phyloP scores from a whole-genome alignment of 1,284 basidiomycete species.

The Vanrija humicola region DNA sequence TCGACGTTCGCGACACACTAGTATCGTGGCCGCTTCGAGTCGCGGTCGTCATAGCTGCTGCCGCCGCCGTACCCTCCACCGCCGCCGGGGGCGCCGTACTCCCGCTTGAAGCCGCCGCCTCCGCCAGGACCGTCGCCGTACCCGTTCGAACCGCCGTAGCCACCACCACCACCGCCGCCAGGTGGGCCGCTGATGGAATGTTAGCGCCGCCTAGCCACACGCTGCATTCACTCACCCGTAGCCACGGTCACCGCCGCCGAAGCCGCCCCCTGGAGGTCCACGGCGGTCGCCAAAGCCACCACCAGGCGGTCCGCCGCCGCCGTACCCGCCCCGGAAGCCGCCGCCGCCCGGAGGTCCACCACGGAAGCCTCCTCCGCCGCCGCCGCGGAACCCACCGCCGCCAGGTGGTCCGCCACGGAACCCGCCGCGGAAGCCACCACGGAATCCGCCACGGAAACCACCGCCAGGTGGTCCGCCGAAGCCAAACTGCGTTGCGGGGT shows the following conservation, averaged over 20 bases:
- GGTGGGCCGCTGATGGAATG: background rate
- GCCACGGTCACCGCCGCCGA: constrained; percentile 23
- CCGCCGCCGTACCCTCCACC: constrained; percentile 58
- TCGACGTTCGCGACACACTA: constrained; percentile 33
- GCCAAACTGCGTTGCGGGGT: constrained; percentile 17
- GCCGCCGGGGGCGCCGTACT: constrained; percentile 41
- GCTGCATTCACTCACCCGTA: constrained; percentile 16
- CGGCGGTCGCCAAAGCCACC: constrained; percentile 22
- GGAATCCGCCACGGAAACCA: constrained; percentile 17
- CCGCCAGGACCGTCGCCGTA: constrained; percentile 1
- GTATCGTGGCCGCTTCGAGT: constrained; percentile 73
- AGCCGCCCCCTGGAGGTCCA: constrained; percentile 13
- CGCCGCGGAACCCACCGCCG: constrained; percentile 19
- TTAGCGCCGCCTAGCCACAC: background rate
- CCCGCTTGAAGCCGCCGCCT: constrained; percentile 37
- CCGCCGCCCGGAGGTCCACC: constrained; percentile 43
- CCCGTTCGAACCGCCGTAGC: constrained; percentile 16
- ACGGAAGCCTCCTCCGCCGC: constrained; percentile 47
- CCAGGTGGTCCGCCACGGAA: constrained; percentile 8
- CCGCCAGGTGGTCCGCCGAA: constrained; percentile 18
- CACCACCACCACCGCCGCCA: constrained; percentile 2
- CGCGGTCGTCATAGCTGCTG: constrained; percentile 72
- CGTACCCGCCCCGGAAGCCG: constrained; percentile 2
- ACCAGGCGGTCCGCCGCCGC: background rate
- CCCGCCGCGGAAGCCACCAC: constrained; percentile 21